phyloP scores from a whole-genome alignment of 2,329 filamentous ascomycete species.

The Pseudocercospora eumusae region DNA sequence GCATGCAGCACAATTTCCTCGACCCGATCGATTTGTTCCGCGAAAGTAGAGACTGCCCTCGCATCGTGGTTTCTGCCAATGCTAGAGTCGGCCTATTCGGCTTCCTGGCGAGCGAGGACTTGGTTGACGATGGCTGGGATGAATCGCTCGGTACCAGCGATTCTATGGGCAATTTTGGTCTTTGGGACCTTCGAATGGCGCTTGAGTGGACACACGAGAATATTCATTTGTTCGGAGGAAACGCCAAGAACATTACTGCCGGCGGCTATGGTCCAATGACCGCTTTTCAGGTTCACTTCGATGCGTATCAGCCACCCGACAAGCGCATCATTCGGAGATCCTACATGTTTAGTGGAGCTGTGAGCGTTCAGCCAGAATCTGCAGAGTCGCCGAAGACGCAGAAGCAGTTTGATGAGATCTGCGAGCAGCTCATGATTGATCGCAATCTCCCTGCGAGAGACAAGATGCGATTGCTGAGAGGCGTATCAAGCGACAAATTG shows the following conservation, averaged over 20 bases:
- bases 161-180: slow-evolving; percentile 49
- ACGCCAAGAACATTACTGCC: slow-evolving; percentile 54
- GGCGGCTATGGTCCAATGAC: slow-evolving; percentile 41
- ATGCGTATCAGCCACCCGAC: slow-evolving; percentile 24
- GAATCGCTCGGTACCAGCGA: slow-evolving; percentile 13
- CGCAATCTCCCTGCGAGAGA: slow-evolving; percentile 17
- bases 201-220: slow-evolving; percentile 58
- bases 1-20: slow-evolving; percentile 23
- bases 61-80: slow-evolving; percentile 39
- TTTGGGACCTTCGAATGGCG: slow-evolving; percentile 59
- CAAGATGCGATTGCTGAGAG: slow-evolving; percentile 22
- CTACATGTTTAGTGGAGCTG: slow-evolving; percentile 26
- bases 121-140: slow-evolving; percentile 32
- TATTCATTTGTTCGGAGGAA: slow-evolving; percentile 53
- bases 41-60: slow-evolving; percentile 21
- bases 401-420: slow-evolving; percentile 25
- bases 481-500: slow-evolving; percentile 21
- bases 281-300: slow-evolving; percentile 26
- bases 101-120: slow-evolving; percentile 43
- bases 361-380: slow-evolving; percentile 22
- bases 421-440: slow-evolving; percentile 24
- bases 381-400: slow-evolving; percentile 21
- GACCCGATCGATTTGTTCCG: slow-evolving; percentile 27
- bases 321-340: slow-evolving; percentile 23
- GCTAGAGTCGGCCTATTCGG: slow-evolving; percentile 44